Evolutionary conservation across 1,139 yeast genomes (phyloP), one percentile per base, ranked within the genome.

Genomic region (Nakaseomyces delphensis): DNA sequence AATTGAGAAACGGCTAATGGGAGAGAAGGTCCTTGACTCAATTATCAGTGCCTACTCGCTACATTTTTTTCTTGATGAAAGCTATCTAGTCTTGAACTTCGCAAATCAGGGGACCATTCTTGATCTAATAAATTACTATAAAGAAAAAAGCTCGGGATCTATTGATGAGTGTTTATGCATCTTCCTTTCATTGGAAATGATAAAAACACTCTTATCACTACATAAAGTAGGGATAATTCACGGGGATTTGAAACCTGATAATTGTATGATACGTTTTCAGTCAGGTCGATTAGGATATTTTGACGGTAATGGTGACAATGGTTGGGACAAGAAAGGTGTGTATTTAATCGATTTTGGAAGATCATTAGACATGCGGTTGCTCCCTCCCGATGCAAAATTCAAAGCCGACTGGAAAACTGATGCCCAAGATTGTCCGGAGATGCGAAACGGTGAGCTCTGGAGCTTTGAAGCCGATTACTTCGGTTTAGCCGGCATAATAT

Each of bases 211-310:
- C 1, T 86, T 82, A 50, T 60, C 68, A 1, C 62, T 89, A 23
- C 96, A 89, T 55, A 59, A 64, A 0, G 65, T 73, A 10, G 80
- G 81, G 0, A 76, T 87, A 1, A 67, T 89, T 13, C 96, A 89
- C 63, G 94, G 96, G 1, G 95, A 86, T 58, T 63, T 87, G 45
- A 84, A 83, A 55, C 83, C 95, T 0, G 95, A 85, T 48, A 87
- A 87, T 56, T 83, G 93, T 51, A 83, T 89, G 95, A 59, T 86
- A 0, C 63, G 83, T 33, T 70, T 84, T 35, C 66, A 66, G n/a
- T 52, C 48, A 44, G 53, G 54, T 4, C 33, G 39, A 10, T 48
- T 50, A 25, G 59, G 54, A 56, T 19, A 28, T n/a, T 72, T 67
- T 51, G 53, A 55, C 38, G 49, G 63, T 10, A 55, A 60, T 21